Percentiles rank a stretch among this genome's conserved stretches.
Evolutionary conservation across 257 asterid species (phyloP).

Genomic region (Solanum ahanhuiri): DNA sequence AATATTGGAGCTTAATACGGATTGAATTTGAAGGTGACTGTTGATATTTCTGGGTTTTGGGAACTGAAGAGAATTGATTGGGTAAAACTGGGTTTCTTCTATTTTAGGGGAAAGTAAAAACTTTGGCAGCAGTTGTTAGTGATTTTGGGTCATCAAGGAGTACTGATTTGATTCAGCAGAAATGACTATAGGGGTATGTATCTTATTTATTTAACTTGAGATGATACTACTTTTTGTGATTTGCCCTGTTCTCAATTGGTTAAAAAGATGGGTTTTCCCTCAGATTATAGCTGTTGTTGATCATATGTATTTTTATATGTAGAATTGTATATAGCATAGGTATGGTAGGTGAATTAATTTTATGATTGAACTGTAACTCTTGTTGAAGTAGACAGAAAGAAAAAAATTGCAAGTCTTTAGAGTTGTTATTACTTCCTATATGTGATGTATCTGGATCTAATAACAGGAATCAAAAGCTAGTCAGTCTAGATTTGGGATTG

Average conservation of each 20-base stretch:
- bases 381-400: neutral
- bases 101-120: neutral
- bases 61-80: conserved; percentile 1
- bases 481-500: neutral
- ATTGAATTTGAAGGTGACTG: neutral
- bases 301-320: neutral
- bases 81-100: neutral
- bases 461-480: neutral
- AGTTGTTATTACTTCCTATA: neutral
- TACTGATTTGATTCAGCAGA: conserved; percentile 27
- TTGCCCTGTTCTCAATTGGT: neutral
- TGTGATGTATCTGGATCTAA: neutral
- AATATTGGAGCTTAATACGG: neutral
- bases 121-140: too few species aligned
- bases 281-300: neutral
- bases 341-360: neutral
- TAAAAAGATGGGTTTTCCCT: neutral
- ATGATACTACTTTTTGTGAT: neutral
- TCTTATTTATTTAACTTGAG: neutral
- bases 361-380: neutral
- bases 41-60: neutral
- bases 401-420: neutral
- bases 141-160: neutral
- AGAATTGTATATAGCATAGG: neutral
- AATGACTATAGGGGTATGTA: conserved; percentile 36